These are phyloP conservation scores for Garcia nutans DNA, from an alignment of 345 rosid genomes.

Conservation along the genomic window DNA sequence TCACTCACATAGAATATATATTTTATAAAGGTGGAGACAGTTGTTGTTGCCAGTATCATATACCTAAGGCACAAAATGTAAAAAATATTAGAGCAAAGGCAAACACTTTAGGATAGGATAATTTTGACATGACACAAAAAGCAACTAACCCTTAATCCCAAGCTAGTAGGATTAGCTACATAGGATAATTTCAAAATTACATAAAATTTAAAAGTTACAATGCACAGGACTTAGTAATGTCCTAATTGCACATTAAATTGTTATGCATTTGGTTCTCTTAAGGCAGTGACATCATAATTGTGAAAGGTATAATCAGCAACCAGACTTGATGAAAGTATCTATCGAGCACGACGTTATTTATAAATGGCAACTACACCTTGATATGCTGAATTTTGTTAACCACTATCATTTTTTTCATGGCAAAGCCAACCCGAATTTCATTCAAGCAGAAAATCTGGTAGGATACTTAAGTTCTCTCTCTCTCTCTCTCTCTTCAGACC, in stretches of 20 bases:
- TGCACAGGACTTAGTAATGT: not conserved
- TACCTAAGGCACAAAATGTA: constrained; percentile 50
- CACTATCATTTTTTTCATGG: not conserved
- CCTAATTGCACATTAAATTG: not conserved
- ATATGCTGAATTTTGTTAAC: not conserved
- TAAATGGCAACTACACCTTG: not conserved
- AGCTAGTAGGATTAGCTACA: too few relatives aligned
- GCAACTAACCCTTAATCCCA: too few relatives aligned
- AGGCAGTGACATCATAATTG: not conserved
- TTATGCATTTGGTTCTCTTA: not conserved
- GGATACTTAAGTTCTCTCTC: too few relatives aligned
- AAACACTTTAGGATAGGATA: not conserved
- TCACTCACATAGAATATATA: constrained; percentile 86
- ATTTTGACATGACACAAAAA: too few relatives aligned
- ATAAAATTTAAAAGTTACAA: not conserved
- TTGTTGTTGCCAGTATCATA: constrained; percentile 90
- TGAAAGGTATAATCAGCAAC: not conserved
- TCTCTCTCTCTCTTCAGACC: not conserved
- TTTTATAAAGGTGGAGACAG: constrained; percentile 76
- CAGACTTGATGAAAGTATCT: not conserved
- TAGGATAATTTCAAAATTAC: not conserved
- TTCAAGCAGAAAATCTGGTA: not conserved
- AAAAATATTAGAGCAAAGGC: not conserved
- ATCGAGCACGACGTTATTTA: too few relatives aligned
- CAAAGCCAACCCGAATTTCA: not conserved